Conservation (phyloP, 805 yeast species). For the Ogataea neopini region DNA sequence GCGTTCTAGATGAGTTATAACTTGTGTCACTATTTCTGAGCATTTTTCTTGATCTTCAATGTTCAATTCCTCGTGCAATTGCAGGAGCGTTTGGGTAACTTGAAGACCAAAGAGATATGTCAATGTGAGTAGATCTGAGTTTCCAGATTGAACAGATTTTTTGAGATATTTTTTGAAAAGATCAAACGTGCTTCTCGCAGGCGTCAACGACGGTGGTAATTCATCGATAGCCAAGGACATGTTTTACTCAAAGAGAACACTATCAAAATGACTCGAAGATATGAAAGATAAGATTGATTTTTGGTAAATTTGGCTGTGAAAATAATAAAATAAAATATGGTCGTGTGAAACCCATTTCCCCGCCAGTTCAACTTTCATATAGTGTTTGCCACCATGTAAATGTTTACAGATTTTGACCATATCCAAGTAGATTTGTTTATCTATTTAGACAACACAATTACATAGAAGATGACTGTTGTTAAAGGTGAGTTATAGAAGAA, state of each 20-base stretch:
- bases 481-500: neutral
- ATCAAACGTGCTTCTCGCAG: slow-evolving; percentile 9
- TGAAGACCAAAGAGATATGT: slow-evolving; percentile 22
- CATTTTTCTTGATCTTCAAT: slow-evolving; percentile 2
- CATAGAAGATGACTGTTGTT: neutral
- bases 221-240: no score
- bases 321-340: neutral
- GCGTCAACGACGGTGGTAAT: slow-evolving; percentile 7
- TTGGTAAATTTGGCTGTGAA: neutral
- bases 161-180: slow-evolving; percentile 14
- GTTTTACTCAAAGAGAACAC: no score
- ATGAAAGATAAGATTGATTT: neutral
- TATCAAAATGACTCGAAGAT: no score
- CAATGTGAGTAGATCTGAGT: slow-evolving; percentile 11
- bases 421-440: no score
- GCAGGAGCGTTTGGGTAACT: slow-evolving; percentile 13
- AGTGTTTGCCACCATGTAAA: slow-evolving; percentile 5
- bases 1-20: slow-evolving; percentile 14
- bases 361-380: slow-evolving; percentile 1
- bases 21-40: neutral
- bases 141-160: slow-evolving; percentile 9
- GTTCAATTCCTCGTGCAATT: slow-evolving; percentile 8
- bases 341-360: slow-evolving; percentile 3
- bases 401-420: no score
- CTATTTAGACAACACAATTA: no score